These are phyloP conservation scores for Komagataella ulmi DNA, from an alignment of 805 yeast species.

Conservation along the genomic window DNA sequence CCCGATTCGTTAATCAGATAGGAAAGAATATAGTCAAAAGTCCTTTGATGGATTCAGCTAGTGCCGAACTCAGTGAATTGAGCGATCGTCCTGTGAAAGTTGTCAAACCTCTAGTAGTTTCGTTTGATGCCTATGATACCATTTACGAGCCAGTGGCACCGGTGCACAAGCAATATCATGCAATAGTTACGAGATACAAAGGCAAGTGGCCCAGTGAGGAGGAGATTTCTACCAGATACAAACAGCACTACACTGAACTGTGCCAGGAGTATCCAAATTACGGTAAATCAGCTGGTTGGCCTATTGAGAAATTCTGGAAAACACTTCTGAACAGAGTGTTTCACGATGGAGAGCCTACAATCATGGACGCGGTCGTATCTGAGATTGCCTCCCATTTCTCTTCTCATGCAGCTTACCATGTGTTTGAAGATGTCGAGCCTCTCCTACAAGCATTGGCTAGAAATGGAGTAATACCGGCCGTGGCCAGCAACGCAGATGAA, in stretches of 20 bases:
- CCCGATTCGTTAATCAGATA: background rate
- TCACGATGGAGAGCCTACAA: slow-evolving; percentile 17
- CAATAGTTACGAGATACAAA: slow-evolving; percentile 31
- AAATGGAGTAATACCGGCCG: slow-evolving; percentile 23
- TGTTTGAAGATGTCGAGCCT: slow-evolving; percentile 40
- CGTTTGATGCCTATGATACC: slow-evolving; percentile 62
- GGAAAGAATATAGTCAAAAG: background rate
- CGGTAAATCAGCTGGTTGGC: slow-evolving; percentile 29
- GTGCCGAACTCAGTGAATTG: background rate
- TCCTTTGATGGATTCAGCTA: background rate
- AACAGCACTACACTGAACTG: slow-evolving; percentile 22
- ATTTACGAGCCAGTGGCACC: slow-evolving; percentile 44
- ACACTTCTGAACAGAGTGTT: slow-evolving; percentile 31
- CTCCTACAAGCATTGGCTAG: slow-evolving; percentile 21
- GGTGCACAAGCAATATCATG: slow-evolving; percentile 38
- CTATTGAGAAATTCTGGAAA: slow-evolving; percentile 45
- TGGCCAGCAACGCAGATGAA: slow-evolving; percentile 53
- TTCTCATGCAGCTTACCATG: slow-evolving; percentile 34
- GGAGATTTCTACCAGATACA: slow-evolving; percentile 13
- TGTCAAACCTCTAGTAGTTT: slow-evolving; percentile 28
- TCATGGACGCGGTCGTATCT: slow-evolving; percentile 21
- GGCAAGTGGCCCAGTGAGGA: slow-evolving; percentile 5
- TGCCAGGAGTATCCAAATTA: slow-evolving; percentile 40
- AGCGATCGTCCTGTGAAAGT: background rate
- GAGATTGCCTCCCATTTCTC: slow-evolving; percentile 35